phyloP scores from a whole-genome alignment of 768 basidiomycete genomes.

The Pisolithus marmoratus region DNA sequence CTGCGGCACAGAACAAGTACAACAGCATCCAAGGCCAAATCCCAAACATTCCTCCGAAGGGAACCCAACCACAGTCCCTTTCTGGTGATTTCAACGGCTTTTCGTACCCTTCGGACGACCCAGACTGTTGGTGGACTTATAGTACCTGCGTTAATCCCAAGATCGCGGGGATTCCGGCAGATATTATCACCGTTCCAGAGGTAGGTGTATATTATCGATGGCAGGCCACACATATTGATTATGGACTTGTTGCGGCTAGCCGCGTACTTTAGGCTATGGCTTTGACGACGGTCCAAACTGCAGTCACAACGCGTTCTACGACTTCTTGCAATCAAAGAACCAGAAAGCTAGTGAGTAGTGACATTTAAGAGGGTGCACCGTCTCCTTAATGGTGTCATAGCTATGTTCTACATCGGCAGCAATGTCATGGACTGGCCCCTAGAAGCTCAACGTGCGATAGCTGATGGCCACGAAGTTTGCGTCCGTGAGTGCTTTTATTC shows the following conservation, averaged over 20 bases:
- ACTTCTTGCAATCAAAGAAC: conserved; percentile 44
- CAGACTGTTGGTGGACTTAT: conserved; percentile 37
- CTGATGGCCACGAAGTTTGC: conserved; percentile 58
- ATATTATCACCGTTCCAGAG: conserved; percentile 30
- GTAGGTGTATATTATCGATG: conserved; percentile 15
- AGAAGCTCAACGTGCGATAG: conserved; percentile 47
- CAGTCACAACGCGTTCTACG: conserved; percentile 57
- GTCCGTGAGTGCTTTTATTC: conserved; percentile 42
- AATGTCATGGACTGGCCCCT: conserved; percentile 53
- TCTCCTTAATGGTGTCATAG: conserved; percentile 22
- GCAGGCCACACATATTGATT: background rate
- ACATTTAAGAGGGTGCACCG: background rate
- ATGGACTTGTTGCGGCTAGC: conserved; percentile 24
- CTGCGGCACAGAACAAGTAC: conserved; percentile 35
- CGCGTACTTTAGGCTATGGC: conserved; percentile 52
- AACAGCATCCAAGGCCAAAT: conserved; percentile 31
- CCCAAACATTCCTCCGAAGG: conserved; percentile 41
- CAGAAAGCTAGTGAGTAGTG: conserved; percentile 53
- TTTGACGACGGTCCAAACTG: conserved; percentile 67
- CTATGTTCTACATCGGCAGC: conserved; percentile 59
- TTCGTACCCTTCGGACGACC: background rate
- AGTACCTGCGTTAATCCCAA: conserved; percentile 40
- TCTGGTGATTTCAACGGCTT: background rate
- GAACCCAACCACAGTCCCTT: conserved; percentile 2
- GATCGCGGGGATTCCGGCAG: conserved; percentile 30